A percentile compares a stretch with the other conserved stretches of the same genome.
These are phyloP conservation scores for Entrophospora sp. DNA, from an alignment of 192 early-diverging fungal genomes.

Conservation along the genomic window DNA sequence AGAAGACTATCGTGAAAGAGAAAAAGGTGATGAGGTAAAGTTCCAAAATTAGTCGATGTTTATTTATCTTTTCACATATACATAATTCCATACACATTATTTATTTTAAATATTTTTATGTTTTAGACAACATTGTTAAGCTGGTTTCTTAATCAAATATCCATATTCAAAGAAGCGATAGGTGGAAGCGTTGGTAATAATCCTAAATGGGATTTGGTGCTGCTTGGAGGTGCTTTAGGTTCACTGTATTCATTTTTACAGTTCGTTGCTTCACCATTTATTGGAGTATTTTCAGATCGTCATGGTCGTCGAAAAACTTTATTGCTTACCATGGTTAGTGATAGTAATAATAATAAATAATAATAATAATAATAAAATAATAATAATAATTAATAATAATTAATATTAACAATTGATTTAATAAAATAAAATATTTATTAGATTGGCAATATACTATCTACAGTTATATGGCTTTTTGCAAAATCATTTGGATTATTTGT, in stretches of 20 bases:
- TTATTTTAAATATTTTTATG: not conserved
- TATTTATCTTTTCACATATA: not conserved
- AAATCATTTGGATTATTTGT: conserved; percentile 78
- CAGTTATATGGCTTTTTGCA: conserved; percentile 85
- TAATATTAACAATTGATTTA: not conserved
- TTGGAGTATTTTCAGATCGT: conserved; percentile 71
- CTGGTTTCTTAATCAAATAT: conserved; percentile 27
- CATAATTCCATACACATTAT: not conserved
- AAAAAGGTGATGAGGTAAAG: conserved; percentile 50
- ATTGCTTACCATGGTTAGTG: conserved; percentile 72
- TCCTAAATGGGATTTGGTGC: conserved; percentile 61
- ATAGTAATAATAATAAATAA: not conserved
- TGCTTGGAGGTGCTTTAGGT: conserved; percentile 86
- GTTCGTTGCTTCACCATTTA: conserved; percentile 75
- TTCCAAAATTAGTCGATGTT: not conserved
- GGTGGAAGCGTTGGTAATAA: conserved; percentile 21
- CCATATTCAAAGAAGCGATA: conserved; percentile 24
- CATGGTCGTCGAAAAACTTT: conserved; percentile 76
- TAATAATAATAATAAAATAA: no score
- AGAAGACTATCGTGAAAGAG: conserved; percentile 70
- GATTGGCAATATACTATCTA: conserved; percentile 85
- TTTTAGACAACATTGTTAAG: conserved; percentile 27
- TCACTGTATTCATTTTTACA: conserved; percentile 93
- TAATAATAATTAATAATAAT: not conserved
- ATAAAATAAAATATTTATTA: conserved; percentile 20